phyloP scores from a whole-genome alignment of 441 rosid species.

The Populus hybrid region DNA sequence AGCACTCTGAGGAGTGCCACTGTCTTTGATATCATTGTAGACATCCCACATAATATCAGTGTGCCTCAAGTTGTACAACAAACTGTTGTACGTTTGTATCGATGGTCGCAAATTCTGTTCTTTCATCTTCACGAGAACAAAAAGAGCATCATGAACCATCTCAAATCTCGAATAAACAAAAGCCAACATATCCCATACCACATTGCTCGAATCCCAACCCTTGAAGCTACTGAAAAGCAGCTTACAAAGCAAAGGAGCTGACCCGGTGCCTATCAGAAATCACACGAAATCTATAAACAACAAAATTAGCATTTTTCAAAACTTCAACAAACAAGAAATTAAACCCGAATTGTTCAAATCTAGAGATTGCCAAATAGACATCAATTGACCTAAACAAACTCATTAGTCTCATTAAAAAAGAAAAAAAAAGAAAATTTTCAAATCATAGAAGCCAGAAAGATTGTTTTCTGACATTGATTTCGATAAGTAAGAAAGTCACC shows the following conservation, averaged over 20 bases:
- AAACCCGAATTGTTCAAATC: background rate
- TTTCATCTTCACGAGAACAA: constrained; percentile 66
- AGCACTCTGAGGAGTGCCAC: constrained; percentile 35
- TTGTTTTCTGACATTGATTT: background rate
- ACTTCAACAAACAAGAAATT: background rate
- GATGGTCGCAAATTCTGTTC: constrained; percentile 51
- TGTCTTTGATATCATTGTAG: constrained; percentile 41
- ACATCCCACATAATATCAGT: constrained; percentile 59
- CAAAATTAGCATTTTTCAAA: constrained; percentile 28
- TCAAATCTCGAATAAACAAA: constrained; percentile 59
- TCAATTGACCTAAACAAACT: constrained; percentile 6
- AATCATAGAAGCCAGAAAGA: background rate
- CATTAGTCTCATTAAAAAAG: background rate
- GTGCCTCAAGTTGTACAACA: constrained; percentile 60
- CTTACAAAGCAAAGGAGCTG: constrained; percentile 60
- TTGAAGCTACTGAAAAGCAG: constrained; percentile 41
- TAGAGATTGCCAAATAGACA: background rate
- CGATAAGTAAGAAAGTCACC: constrained; percentile 33
- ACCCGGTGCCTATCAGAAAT: constrained; percentile 59
- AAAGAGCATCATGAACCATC: constrained; percentile 71
- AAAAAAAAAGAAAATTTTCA: no score
- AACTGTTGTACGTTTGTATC: constrained; percentile 55
- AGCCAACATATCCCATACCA: constrained; percentile 70
- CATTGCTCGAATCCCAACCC: constrained; percentile 46
- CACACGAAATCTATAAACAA: constrained; percentile 39